A percentile compares a stretch with the other conserved stretches of the same genome.
Evolutionary conservation across 2,329 filamentous ascomycete genomes (phyloP).

Genomic region (Neonectria faginata): DNA sequence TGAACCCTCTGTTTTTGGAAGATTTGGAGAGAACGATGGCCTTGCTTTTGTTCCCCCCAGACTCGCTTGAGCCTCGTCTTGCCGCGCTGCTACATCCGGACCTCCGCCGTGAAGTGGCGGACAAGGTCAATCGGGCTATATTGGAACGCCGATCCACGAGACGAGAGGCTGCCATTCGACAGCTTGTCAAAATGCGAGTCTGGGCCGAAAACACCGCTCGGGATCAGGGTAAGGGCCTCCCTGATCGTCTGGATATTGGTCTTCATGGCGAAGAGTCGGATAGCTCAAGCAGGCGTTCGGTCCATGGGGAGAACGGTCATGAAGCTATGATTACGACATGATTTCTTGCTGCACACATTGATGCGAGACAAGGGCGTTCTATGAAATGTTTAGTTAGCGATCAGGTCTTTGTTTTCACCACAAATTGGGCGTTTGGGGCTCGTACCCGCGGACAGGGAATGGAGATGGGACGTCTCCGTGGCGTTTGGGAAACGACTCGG

Average conservation of each 20-base stretch:
- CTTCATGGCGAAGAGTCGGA: conserved; percentile 53
- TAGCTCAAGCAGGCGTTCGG: conserved; percentile 37
- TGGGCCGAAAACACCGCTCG: conserved; percentile 81
- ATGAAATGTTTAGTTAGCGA: conserved; percentile 34
- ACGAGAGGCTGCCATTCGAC: conserved; percentile 83
- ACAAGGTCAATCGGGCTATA: conserved; percentile 89
- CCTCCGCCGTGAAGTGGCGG: conserved; percentile 85
- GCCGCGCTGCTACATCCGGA: conserved; percentile 81
- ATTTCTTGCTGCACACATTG: conserved; percentile 32
- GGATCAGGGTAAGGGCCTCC: conserved; percentile 48
- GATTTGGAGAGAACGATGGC: conserved; percentile 95
- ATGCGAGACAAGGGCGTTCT: conserved; percentile 27
- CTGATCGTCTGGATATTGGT: conserved; percentile 53
- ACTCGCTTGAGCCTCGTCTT: conserved; percentile 80
- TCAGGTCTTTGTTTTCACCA: conserved; percentile 24
- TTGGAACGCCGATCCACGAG: conserved; percentile 77
- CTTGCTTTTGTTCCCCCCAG: conserved; percentile 87
- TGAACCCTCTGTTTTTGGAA: conserved; percentile 82
- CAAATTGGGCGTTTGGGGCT: conserved; percentile 39
- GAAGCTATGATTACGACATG: conserved; percentile 66
- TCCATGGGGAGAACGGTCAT: conserved; percentile 54
- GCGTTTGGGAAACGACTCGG: conserved; percentile 28
- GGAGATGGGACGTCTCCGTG: conserved; percentile 29
- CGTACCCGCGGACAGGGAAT: conserved; percentile 28
- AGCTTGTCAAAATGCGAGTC: conserved; percentile 82